Evolutionary conservation across 768 basidiomycete species (phyloP), one percentile per base, ranked within the genome.

Genomic region (Boletus sensibilis): DNA sequence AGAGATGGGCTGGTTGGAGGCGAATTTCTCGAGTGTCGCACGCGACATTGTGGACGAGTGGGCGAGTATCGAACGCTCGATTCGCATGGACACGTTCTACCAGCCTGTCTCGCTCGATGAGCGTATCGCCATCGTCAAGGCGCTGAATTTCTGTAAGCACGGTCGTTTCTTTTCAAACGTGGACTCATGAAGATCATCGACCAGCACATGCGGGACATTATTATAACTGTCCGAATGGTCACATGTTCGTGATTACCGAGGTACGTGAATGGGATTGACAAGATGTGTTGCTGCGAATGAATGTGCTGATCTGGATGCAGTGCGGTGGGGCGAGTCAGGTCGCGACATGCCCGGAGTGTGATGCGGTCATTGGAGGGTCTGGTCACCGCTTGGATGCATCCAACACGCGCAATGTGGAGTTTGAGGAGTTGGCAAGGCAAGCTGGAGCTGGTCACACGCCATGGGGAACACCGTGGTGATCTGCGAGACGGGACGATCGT

Each of bases 211-310:
- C 74, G 3, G 79, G 79, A 0, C 80, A 81, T 60, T 81, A 76
- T 56, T 81, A 79, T 53, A 77, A 74, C 18, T 83, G 82, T 53
- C 76, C 71, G 0, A 86, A 86, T 48, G 86, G 86, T 0, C 86
- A 88, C 59, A 74, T 79, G 0, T 87, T 82, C 53, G 79, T 83
- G 2, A 86, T 88, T 34, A 70, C 65, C 0, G 80, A 86, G 66
- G 83, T 86, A 54, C 37, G 41, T 61, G 50, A 12, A 20, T n/a
- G 38, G 23, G 7, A 3, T 11, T 4, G 3, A 37, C 14, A 8
- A 13, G 11, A 21, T 2, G 11, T 14, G 37, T 53, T 8, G 18
- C 1, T 12, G 21, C 11, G 18, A 52, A 43, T 4, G 20, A n/a
- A 11, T 16, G n/a, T 55, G 21, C 54, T 58, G 14, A 57, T 41